Evolutionary conservation across 345 rosid genomes (phyloP).

Genomic region (Heritiera fomes): DNA sequence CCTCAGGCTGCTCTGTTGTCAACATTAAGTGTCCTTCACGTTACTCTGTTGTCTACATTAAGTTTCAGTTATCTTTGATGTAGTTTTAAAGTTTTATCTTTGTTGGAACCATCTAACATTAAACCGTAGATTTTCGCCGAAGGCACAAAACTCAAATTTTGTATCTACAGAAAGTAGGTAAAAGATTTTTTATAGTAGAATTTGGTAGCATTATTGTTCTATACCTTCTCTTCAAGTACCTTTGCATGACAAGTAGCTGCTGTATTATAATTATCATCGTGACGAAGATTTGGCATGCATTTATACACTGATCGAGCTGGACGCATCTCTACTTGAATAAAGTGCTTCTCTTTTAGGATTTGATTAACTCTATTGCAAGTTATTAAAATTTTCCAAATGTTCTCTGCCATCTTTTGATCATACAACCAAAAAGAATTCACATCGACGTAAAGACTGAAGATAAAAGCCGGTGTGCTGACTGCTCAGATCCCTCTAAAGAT

Average conservation of each 20-base stretch:
- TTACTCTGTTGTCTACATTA: background rate
- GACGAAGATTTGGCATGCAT: too few species aligned
- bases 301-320: too few species aligned
- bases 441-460: background rate
- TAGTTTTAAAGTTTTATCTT: background rate
- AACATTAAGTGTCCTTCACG: background rate
- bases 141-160: conserved; percentile 7
- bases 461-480: background rate
- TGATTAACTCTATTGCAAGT: too few species aligned
- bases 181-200: background rate
- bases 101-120: conserved; percentile 1
- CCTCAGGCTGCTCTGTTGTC: background rate
- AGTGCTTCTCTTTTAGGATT: too few species aligned
- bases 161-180: background rate
- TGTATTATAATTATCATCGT: background rate
- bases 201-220: background rate
- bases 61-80: background rate
- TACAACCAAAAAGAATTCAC: conserved; percentile 7
- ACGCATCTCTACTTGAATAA: too few species aligned
- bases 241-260: background rate
- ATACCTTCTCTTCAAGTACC: background rate
- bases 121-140: background rate
- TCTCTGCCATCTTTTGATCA: too few species aligned
- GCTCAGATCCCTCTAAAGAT: conserved; percentile 55
- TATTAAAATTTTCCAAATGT: too few species aligned